Conservation (phyloP, 805 yeast species). For the Osmozyma mogii region DNA sequence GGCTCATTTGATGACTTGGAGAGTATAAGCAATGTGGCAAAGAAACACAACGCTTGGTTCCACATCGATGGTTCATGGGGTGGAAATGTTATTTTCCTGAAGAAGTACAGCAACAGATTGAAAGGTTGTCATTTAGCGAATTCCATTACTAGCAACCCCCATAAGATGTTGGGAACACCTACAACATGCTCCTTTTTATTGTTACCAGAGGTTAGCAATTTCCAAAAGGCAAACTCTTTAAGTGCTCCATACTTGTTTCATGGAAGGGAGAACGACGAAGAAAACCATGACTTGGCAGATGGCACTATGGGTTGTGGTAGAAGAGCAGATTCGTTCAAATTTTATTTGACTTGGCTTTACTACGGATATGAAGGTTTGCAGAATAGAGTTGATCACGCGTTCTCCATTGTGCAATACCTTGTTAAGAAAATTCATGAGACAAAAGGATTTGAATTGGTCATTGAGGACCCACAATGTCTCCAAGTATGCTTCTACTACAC, state of each 20-base stretch:
- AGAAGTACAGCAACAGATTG: conserved; percentile 36
- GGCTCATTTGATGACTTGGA: conserved; percentile 73
- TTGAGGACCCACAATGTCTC: conserved; percentile 62
- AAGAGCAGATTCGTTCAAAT: conserved; percentile 71
- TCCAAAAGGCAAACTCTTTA: conserved; percentile 68
- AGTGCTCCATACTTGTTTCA: conserved; percentile 80
- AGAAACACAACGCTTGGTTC: conserved; percentile 56
- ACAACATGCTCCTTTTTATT: conserved; percentile 66
- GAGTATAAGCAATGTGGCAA: conserved; percentile 46
- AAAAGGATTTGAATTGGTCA: conserved; percentile 47
- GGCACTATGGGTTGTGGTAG: conserved; percentile 93
- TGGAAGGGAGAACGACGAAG: conserved; percentile 40
- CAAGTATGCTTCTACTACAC: conserved; percentile 78
- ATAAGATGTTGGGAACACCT: conserved; percentile 85
- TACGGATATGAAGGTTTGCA: conserved; percentile 65
- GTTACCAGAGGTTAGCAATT: conserved; percentile 57
- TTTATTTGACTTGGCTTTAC: conserved; percentile 75
- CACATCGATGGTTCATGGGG: conserved; percentile 93
- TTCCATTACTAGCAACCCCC: conserved; percentile 77
- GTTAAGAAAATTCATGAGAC: conserved; percentile 31
- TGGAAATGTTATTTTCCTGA: conserved; percentile 69
- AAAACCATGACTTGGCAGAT: conserved; percentile 70
- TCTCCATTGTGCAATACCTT: conserved; percentile 54
- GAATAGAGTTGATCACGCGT: conserved; percentile 66
- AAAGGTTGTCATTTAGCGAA: conserved; percentile 61